Conservation (phyloP, 139 green algal genomes). For the Diplosphaera chodatii region DNA sequence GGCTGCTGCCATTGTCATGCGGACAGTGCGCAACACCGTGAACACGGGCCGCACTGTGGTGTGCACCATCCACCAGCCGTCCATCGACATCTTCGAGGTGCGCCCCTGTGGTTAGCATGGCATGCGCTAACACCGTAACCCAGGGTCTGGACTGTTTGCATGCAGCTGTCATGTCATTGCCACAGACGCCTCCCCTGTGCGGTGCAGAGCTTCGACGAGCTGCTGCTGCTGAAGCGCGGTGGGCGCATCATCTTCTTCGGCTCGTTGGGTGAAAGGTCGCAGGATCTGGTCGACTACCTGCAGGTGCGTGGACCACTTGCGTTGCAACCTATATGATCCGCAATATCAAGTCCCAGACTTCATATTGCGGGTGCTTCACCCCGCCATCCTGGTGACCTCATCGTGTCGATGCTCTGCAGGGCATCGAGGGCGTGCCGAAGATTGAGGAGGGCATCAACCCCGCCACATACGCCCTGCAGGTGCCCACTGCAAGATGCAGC, state of each 20-base stretch:
- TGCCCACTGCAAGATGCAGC: background rate
- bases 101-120: no score
- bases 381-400: no score
- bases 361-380: no score
- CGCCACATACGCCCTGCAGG: background rate
- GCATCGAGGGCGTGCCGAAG: slow-evolving; percentile 5
- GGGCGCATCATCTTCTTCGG: slow-evolving; percentile 39
- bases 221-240: slow-evolving; percentile 50
- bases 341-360: background rate
- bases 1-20: slow-evolving; percentile 78
- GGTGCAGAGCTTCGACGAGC: slow-evolving; percentile 43
- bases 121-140: no score
- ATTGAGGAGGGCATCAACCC: slow-evolving; percentile 14
- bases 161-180: no score
- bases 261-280: slow-evolving; percentile 25
- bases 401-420: no score
- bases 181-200: no score
- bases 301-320: no score
- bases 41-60: slow-evolving; percentile 55
- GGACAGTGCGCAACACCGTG: slow-evolving; percentile 68
- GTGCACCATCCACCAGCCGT: slow-evolving; percentile 54
- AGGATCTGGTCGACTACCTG: slow-evolving; percentile 42
- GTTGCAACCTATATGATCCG: no score
- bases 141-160: no score
- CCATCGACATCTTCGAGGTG: slow-evolving; percentile 26